phyloP scores from a whole-genome alignment of 2,329 filamentous ascomycete genomes.

The Neopestalotiopsis clavispora region DNA sequence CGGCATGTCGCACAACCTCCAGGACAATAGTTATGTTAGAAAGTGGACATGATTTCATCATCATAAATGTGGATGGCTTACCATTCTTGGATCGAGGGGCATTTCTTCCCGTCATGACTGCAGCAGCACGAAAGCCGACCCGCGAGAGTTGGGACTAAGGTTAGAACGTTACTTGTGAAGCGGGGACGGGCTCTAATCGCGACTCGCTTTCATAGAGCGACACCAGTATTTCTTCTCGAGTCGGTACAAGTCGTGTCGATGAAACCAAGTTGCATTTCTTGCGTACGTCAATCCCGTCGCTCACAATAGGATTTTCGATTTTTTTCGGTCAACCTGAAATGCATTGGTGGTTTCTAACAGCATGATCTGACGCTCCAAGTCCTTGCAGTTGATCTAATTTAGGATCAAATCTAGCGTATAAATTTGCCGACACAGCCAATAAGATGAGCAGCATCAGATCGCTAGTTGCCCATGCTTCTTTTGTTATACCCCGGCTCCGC shows the following conservation, averaged over 20 bases:
- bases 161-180: not conserved
- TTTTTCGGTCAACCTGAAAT: no score
- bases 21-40: not conserved
- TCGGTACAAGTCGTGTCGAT: no score
- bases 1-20: slow-evolving; percentile 20
- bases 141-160: not conserved
- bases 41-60: not conserved
- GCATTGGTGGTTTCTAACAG: not conserved
- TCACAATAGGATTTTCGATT: no score
- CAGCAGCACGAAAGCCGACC: not conserved
- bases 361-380: not conserved
- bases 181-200: not conserved
- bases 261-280: no score
- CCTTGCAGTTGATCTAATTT: not conserved
- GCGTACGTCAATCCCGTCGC: no score
- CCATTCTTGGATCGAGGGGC: slow-evolving; percentile 12
- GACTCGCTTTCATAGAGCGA: not conserved
- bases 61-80: not conserved
- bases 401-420: not conserved
- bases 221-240: no score
- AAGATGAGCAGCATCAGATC: not conserved
- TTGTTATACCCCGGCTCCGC: not conserved
- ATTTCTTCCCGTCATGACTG: slow-evolving; percentile 1
- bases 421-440: not conserved
- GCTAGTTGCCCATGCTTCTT: not conserved